Evolutionary conservation across 331 rosid genomes (phyloP).

Genomic region (Telfairia occidentalis): DNA sequence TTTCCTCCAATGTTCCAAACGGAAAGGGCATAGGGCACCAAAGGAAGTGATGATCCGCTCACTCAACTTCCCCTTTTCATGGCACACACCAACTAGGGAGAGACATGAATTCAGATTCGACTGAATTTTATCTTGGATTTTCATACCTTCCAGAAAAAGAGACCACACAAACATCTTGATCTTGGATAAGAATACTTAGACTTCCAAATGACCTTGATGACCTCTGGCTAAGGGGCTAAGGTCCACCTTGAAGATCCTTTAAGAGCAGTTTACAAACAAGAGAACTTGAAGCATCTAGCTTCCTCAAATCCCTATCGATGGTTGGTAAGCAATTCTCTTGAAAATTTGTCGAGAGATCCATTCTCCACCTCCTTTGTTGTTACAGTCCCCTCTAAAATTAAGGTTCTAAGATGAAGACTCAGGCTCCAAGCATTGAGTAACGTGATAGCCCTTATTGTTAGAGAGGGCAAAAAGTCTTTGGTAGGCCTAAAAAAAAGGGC

Average conservation of each 20-base stretch:
- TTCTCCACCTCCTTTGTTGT: background rate
- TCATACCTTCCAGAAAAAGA: background rate
- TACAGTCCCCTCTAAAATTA: background rate
- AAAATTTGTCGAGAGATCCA: background rate
- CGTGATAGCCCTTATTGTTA: background rate
- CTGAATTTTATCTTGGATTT: background rate
- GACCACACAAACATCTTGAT: background rate
- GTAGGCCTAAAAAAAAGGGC: background rate
- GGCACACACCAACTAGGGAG: background rate
- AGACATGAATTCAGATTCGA: background rate
- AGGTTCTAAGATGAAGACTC: background rate
- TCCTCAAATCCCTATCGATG: background rate
- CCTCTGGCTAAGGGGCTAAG: background rate
- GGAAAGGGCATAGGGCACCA: background rate
- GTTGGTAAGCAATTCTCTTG: background rate
- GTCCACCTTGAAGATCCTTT: background rate
- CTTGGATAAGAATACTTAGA: background rate
- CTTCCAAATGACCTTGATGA: background rate
- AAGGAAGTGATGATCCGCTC: background rate
- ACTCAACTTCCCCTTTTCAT: background rate
- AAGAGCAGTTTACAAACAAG: background rate
- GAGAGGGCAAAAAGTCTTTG: background rate
- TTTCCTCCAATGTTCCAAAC: background rate
- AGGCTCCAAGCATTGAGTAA: background rate
- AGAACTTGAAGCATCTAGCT: background rate